These are phyloP conservation scores for Tricholoma sp. DNA, from an alignment of 768 basidiomycete species.

Conservation along the genomic window DNA sequence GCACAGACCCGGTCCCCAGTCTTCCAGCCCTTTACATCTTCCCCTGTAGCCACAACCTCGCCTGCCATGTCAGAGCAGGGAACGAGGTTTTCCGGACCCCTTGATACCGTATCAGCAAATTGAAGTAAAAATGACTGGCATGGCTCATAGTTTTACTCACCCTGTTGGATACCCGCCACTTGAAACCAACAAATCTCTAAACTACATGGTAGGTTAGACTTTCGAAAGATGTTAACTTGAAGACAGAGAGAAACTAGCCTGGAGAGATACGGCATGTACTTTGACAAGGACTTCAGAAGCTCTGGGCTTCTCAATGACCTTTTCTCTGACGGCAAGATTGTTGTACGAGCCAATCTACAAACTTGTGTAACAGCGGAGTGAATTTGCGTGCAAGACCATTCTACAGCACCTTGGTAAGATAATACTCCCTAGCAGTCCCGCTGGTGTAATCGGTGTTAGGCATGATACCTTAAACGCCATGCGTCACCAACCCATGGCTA, in stretches of 20 bases:
- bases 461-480: no score
- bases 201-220: conserved; percentile 23
- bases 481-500: no score
- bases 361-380: no score
- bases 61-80: conserved; percentile 53
- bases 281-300: conserved; percentile 51
- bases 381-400: no score
- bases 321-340: conserved; percentile 18
- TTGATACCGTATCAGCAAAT: not conserved
- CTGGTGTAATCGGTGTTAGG: no score
- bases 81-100: conserved; percentile 21
- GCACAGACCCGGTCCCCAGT: conserved; percentile 53
- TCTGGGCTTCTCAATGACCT: conserved; percentile 27
- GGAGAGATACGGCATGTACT: conserved; percentile 51
- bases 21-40: conserved; percentile 43
- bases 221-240: not conserved
- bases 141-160: conserved; percentile 16
- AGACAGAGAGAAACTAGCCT: conserved; percentile 25
- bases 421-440: no score
- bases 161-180: conserved; percentile 30
- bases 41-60: conserved; percentile 45
- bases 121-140: not conserved
- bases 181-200: conserved; percentile 44
- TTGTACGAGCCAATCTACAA: conserved; percentile 16
- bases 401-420: no score